Base-by-base conservation (phyloP, 2,329 filamentous ascomycete genomes). In the Penicillium sp. region DNA sequence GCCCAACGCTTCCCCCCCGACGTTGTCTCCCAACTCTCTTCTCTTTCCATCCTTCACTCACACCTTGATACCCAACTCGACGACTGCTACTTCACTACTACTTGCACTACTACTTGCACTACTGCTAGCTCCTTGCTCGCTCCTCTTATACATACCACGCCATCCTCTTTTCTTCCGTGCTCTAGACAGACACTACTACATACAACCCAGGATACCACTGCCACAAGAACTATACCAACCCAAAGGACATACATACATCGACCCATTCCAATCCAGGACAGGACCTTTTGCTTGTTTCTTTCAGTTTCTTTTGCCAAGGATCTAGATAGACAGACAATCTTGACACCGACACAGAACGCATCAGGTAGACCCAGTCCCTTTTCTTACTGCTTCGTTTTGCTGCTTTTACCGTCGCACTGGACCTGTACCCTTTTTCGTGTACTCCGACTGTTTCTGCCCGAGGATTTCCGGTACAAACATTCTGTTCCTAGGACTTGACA, bases 361-460 rank as follows among this genome's bases (percentile, higher is more conserved):
- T 67, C 65, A 76, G 74, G 74, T 76, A 76, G 74, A 68, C 64
- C 68, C 71, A 71, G 65, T 66, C 63, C 67, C 64, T 62, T 65
- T 69, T 65, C 62, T 61, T 66, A 66, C 57, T 57, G 52, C 49
- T 60, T 43, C 58, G 65, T 47, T 43, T 57, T 61, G 61, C 59
- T 61, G 60, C 61, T 61, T 47, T 63, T 59, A 47, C 57, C 49
- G 51, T 54, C 47, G 58, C 52, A 58, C 46, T 47, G 62, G 52
- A 57, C 56, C 46, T 52, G 40, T 61, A 57, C 61, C 46, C 59
- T 54, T 55, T 53, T 21, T 47, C 51, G 51, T 56, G 23, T 57
- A 55, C 48, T 28, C 46, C 28, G 50, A 50, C 26, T 3, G 35
- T 45, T 46, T 42, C 35, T 47, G 35, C 38, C 59, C 35, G 6